phyloP scores from a whole-genome alignment of 2,329 filamentous ascomycete species.

The Penicillium vulpinum region DNA sequence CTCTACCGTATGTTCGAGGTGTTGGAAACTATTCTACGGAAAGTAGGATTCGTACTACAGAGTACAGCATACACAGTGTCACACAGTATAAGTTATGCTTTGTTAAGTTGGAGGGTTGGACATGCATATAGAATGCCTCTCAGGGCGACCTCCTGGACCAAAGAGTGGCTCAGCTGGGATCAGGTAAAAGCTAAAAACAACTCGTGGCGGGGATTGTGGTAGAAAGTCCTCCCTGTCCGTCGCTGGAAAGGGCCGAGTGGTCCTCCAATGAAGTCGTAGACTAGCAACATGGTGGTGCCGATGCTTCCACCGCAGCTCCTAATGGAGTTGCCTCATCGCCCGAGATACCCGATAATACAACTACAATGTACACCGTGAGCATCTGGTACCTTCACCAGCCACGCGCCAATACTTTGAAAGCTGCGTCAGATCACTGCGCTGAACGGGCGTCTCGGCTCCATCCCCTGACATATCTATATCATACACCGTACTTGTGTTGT shows the following conservation, averaged over 20 bases:
- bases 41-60: neutral
- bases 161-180: neutral
- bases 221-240: neutral
- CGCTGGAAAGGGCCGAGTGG: neutral
- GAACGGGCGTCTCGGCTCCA: neutral
- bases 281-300: neutral
- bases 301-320: neutral
- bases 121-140: neutral
- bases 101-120: neutral
- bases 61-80: neutral
- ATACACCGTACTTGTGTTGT: neutral
- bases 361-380: neutral
- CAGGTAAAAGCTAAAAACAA: neutral
- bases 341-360: conserved; percentile 5
- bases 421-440: neutral
- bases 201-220: neutral
- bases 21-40: neutral
- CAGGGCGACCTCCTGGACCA: neutral
- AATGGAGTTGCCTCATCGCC: neutral
- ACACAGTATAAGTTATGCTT: neutral
- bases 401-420: conserved; percentile 1
- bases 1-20: neutral
- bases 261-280: neutral
- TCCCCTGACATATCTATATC: conserved; percentile 1
- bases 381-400: conserved; percentile 11